Evolutionary conservation across 768 basidiomycete species (phyloP), one percentile per base, ranked within the genome.

Genomic region (Lanmaoa rubissima): DNA sequence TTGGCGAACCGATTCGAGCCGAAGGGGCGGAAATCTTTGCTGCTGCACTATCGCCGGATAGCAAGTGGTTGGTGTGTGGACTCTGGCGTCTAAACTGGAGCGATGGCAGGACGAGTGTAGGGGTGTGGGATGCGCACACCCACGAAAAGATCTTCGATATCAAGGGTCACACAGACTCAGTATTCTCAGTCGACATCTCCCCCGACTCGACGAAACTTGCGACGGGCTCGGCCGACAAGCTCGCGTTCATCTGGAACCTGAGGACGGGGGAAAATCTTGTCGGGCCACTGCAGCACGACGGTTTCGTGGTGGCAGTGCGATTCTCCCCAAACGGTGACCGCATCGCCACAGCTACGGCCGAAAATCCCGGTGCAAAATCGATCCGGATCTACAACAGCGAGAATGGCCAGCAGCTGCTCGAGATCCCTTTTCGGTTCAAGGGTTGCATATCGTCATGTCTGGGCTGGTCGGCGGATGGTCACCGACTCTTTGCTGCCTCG

Each of bases 291-390:
- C 14, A 28, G 24, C 53, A 55, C 24, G 31, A 48, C 0, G 17
- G n/a, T 7, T 0, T 31, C 28, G 31, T 48, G 7, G 42, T 45
- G 5, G 42, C 24, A 1, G 47, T 46, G 17, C 35, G 47, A 10
- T 53, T 60, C 31, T 60, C 59, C n/a, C 47, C 59, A 0, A n/a
- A 5, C 1, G 56, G 59, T 9, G 41, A 52, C 32, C 51, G 56
- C n/a, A 28, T 60, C 16, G 56, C 51, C 13, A 53, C 54, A 2
- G 49, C 38, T 11, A 26, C 38, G 0, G 41, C 31, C 1, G 28
- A 31, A 19, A 32, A 35, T 24, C 8, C 21, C 0, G 39, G 4
- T 1, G 2, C 16, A 2, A 36, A 51, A 8, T 39, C 61, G 1
- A 48, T 61, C 41, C 59, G 38, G 26, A 41, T 58, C 48, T 54